Percentiles rank a stretch among this genome's conserved stretches.
Evolutionary conservation across 108 stramenopile genomes (phyloP).

Genomic region (Ochromonas danica): DNA sequence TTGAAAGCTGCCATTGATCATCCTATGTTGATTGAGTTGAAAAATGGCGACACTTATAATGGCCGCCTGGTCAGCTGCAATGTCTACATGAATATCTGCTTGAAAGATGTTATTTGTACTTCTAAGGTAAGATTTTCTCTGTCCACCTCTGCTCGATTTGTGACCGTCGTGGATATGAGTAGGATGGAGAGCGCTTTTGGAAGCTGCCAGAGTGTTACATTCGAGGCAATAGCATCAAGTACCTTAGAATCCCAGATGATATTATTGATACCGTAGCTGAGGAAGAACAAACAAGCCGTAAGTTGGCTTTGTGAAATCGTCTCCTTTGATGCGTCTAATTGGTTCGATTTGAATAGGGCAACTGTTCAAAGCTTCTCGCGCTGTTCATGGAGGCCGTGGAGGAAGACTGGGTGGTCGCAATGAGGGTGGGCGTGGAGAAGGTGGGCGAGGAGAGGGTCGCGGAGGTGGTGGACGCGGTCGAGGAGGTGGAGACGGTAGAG

Average conservation of each 20-base stretch:
- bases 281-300: slow-evolving; percentile 64
- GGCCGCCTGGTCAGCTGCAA: slow-evolving; percentile 92
- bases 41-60: slow-evolving; percentile 97
- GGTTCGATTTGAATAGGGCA: slow-evolving; percentile 43
- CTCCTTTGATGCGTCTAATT: not conserved
- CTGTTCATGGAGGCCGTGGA: slow-evolving; percentile 43
- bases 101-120: slow-evolving; percentile 91
- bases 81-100: slow-evolving; percentile 97
- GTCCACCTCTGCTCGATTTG: not conserved
- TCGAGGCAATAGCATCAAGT: slow-evolving; percentile 92
- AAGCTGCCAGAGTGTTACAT: slow-evolving; percentile 92
- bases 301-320: not conserved
- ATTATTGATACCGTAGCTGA: slow-evolving; percentile 78
- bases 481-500: slow-evolving; percentile 38
- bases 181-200: slow-evolving; percentile 88
- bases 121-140: slow-evolving; percentile 59
- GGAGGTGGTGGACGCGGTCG: slow-evolving; percentile 36
- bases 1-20: slow-evolving; percentile 82
- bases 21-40: slow-evolving; percentile 94
- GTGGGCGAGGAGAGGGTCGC: slow-evolving; percentile 36
- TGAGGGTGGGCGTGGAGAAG: slow-evolving; percentile 36
- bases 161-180: not conserved
- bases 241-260: slow-evolving; percentile 85
- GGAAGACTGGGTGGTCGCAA: slow-evolving; percentile 51
- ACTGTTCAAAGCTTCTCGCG: slow-evolving; percentile 31